Percentiles rank a stretch among this genome's conserved stretches.
These are phyloP conservation scores for Nakaseomyces delphensis DNA, from an alignment of 1,139 yeast species.

Conservation along the genomic window DNA sequence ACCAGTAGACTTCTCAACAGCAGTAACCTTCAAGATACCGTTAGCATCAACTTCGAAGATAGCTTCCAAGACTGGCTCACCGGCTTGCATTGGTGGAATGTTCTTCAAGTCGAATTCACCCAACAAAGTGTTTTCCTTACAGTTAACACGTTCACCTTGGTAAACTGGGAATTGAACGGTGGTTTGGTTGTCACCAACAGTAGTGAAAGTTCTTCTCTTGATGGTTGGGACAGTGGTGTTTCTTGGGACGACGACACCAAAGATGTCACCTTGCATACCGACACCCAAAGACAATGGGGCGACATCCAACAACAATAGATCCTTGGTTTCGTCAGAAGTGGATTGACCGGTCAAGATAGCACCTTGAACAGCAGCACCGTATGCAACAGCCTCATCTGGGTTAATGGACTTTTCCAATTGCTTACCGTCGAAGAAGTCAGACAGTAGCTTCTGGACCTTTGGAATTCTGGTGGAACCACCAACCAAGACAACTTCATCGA, in stretches of 20 bases:
- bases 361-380: conserved; percentile 98
- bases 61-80: conserved; percentile 99
- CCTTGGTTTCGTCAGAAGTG: conserved; percentile 94
- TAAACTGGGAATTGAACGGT: conserved; percentile 99
- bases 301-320: conserved; percentile 93
- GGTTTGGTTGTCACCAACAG: conserved; percentile 99
- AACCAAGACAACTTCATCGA: conserved; percentile 93
- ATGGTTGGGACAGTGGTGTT: conserved; percentile 99
- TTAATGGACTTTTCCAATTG: conserved; percentile 91
- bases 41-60: conserved; percentile 99
- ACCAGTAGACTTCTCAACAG: conserved; percentile 98
- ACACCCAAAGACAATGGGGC: conserved; percentile 99
- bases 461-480: conserved; percentile 99
- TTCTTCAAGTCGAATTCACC: conserved; percentile 99
- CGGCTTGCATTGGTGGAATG: conserved; percentile 99
- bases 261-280: conserved; percentile 99
- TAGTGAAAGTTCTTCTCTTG: conserved; percentile 99
- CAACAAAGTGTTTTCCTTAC: conserved; percentile 96
- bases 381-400: conserved; percentile 98
- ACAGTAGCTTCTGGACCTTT: conserved; percentile 93
- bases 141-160: conserved; percentile 99
- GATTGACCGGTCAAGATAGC: conserved; percentile 98
- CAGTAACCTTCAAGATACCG: conserved; percentile 99
- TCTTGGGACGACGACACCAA: conserved; percentile 99
- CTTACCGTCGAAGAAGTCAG: conserved; percentile 98